These are phyloP conservation scores for Mycena citricolor DNA, from an alignment of 1,284 basidiomycete genomes.

Conservation along the genomic window DNA sequence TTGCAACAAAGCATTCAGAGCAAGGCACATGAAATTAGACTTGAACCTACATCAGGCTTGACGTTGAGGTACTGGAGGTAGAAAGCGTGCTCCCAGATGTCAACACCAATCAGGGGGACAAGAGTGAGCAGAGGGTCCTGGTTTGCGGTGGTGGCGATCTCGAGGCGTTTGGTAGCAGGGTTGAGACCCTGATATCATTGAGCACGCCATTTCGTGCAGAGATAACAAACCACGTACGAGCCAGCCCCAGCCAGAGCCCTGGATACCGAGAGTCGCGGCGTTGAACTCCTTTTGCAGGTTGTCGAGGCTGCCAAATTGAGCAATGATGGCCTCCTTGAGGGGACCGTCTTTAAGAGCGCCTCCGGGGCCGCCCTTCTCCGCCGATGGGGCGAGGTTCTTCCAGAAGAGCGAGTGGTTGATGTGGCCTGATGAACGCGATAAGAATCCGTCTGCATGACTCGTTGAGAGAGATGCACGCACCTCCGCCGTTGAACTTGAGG, in stretches of 20 bases:
- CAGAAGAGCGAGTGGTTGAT: slow-evolving; percentile 95
- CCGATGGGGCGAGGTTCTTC: slow-evolving; percentile 75
- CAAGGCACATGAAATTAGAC: slow-evolving; percentile 2
- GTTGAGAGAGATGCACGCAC: slow-evolving; percentile 30
- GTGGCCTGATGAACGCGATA: slow-evolving; percentile 52
- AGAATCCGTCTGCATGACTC: slow-evolving; percentile 15
- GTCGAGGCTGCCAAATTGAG: slow-evolving; percentile 72
- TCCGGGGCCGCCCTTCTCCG: slow-evolving; percentile 51
- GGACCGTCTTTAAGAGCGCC: slow-evolving; percentile 64
- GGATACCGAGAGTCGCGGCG: slow-evolving; percentile 77
- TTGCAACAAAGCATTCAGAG: slow-evolving; percentile 4
- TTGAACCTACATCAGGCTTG: slow-evolving; percentile 60
- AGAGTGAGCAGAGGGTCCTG: slow-evolving; percentile 84
- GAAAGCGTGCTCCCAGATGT: slow-evolving; percentile 85
- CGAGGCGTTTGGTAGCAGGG: slow-evolving; percentile 61
- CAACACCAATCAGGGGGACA: slow-evolving; percentile 83
- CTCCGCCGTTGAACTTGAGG: slow-evolving; percentile 63
- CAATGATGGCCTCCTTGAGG: slow-evolving; percentile 68
- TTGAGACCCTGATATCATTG: slow-evolving; percentile 55
- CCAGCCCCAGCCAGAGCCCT: slow-evolving; percentile 95
- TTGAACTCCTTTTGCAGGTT: slow-evolving; percentile 70
- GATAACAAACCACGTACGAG: slow-evolving; percentile 51
- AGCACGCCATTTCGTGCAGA: slow-evolving; percentile 4
- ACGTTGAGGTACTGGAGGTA: slow-evolving; percentile 80
- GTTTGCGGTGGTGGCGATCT: slow-evolving; percentile 80